Percentiles rank a stretch among this genome's conserved stretches.
These are phyloP conservation scores for Eragrostis tef DNA, from an alignment of 202 grass and related monocot genomes.

Conservation along the genomic window DNA sequence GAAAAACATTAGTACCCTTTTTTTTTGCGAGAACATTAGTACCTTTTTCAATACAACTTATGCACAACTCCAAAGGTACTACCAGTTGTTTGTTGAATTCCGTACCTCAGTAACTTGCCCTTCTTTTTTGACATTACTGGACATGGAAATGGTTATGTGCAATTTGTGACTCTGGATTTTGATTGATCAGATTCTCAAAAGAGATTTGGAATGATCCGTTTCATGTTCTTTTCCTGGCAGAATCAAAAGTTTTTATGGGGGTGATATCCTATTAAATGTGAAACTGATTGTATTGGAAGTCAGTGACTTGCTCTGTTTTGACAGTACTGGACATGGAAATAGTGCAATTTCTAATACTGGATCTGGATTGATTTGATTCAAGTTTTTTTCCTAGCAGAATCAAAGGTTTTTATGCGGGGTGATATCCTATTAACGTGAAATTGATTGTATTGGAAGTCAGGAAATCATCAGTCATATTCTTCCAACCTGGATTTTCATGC, in stretches of 20 bases:
- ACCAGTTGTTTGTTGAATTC: neutral
- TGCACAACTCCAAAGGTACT: neutral
- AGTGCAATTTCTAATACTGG: neutral
- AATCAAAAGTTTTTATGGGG: neutral
- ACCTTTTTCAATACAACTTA: neutral
- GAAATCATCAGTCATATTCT: neutral
- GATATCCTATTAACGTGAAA: neutral
- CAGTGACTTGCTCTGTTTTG: neutral
- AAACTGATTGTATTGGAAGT: neutral
- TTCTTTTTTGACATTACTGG: neutral
- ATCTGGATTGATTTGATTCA: conserved; percentile 4
- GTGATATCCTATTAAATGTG: neutral
- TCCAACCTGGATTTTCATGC: neutral
- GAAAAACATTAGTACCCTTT: neutral
- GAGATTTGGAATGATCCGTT: neutral
- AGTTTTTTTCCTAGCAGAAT: neutral
- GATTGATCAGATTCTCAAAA: neutral
- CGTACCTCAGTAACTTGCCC: neutral
- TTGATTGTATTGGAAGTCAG: neutral
- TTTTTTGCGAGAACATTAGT: too few relatives aligned
- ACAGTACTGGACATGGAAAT: neutral
- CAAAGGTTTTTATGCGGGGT: neutral
- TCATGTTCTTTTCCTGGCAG: neutral
- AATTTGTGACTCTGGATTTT: neutral
- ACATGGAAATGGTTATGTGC: neutral